Base-by-base conservation (phyloP, 257 asterid species). In the Mentha longifolia region DNA sequence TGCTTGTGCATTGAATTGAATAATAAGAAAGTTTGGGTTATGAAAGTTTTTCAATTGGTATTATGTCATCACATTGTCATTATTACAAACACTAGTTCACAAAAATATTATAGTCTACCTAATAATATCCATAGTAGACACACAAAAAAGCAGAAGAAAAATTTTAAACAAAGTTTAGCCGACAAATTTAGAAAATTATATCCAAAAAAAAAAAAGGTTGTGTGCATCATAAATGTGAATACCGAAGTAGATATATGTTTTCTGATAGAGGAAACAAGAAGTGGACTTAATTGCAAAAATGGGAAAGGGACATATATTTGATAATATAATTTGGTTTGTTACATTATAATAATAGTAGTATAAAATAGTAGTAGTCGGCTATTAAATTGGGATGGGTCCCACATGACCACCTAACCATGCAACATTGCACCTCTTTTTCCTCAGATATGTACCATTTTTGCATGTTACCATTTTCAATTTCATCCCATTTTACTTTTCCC, bases 371-470 rank as follows among this genome's bases (percentile, higher is more conserved):
- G 17, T 31, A 8, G 42, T 14, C 68, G 82, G 65, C 79, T 80
- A 87, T 85, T 80, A 62, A 76, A 76, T 61, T 42, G 50, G n/a
- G 25, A 13, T 33, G 85, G 91, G 91, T 72, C 25, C 89, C 89
- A 76, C 74, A 6, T 77, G 78, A 16, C 68, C 68, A 85, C 89
- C 88, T 71, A 82, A 77, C 85, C 77, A 49, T 71, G 66, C 77
- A 79, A 82, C 86, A 82, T 45, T 22, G 43, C 67, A 73, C 79
- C 85, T 64, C 50, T 57, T 71, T 75, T 80, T 70, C 80, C 81
- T 71, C 76, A 74, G 67, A 65, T 46, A 46, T 63, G 35, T 76
- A 67, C 54, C 45, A 61, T 45, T 78, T 78, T 67, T 74, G 68
- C 74, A 63, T 50, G 54, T 74, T 81, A 75, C 70, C 79, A 51